Conservation (phyloP, 164 flowering plant genomes). For the Vitis labrusca region DNA sequence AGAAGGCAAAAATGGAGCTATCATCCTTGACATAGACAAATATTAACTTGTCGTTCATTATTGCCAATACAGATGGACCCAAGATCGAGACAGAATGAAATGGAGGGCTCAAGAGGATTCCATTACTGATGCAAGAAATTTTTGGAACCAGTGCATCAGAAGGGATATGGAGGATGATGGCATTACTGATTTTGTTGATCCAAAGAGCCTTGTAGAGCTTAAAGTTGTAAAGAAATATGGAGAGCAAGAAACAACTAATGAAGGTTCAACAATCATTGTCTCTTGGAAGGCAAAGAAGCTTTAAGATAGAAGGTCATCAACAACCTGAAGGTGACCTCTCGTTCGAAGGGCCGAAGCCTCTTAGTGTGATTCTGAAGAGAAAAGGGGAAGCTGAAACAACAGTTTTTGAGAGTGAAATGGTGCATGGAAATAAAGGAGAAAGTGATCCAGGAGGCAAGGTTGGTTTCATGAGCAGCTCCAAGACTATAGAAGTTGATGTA, state of each 20-base stretch:
- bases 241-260: constrained; percentile 25
- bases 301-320: constrained; percentile 22
- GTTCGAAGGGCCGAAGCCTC: constrained; percentile 87
- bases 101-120: constrained; percentile 37
- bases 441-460: constrained; percentile 16
- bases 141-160: constrained; percentile 21
- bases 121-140: constrained; percentile 30
- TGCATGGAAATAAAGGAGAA: constrained; percentile 22
- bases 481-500: constrained; percentile 3
- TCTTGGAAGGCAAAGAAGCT: constrained; percentile 34
- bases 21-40: constrained; percentile 68
- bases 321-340: constrained; percentile 43
- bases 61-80: constrained; percentile 20
- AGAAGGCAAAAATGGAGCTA: constrained; percentile 74
- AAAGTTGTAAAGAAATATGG: constrained; percentile 31
- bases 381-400: constrained; percentile 49
- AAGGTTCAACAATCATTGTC: constrained; percentile 15
- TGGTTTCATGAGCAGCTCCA: constrained; percentile 4
- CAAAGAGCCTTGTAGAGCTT: constrained; percentile 66
- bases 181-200: constrained; percentile 40
- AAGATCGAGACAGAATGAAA: constrained; percentile 28
- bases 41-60: constrained; percentile 31
- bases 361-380: constrained; percentile 73
- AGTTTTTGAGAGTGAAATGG: constrained; percentile 24
- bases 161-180: constrained; percentile 33